phyloP scores from a whole-genome alignment of 495 filamentous ascomycete genomes.

The Penicillium lividum region DNA sequence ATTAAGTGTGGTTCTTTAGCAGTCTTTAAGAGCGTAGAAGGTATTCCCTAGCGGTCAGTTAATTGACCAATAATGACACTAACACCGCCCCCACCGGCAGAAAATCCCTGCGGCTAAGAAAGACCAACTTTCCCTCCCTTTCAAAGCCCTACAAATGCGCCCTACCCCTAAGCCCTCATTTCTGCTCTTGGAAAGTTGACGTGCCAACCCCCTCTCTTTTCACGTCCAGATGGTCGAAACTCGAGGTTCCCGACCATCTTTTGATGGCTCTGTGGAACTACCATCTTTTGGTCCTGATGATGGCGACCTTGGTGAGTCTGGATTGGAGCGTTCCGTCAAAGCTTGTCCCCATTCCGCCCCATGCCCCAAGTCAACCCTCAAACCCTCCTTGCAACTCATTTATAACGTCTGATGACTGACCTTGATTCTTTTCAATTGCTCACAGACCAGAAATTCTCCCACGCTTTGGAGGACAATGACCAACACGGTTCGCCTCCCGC shows the following conservation, averaged over 20 bases:
- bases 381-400: neutral
- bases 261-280: constrained; percentile 36
- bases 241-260: constrained; percentile 27
- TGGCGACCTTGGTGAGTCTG: constrained; percentile 40
- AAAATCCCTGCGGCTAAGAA: constrained; percentile 27
- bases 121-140: constrained; percentile 18
- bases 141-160: constrained; percentile 40
- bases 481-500: constrained; percentile 39
- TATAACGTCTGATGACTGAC: neutral
- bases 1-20: too few species aligned
- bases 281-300: constrained; percentile 32
- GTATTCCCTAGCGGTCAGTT: constrained; percentile 1
- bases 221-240: constrained; percentile 39
- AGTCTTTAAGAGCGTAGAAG: too few species aligned
- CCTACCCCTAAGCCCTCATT: constrained; percentile 58
- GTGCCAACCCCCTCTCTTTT: constrained; percentile 25
- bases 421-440: neutral
- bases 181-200: constrained; percentile 49
- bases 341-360: neutral
- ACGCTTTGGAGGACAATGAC: constrained; percentile 38
- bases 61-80: constrained; percentile 2
- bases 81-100: constrained; percentile 13
- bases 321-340: constrained; percentile 7
- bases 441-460: constrained; percentile 33
- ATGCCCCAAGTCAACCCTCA: neutral